These are phyloP conservation scores for Solanum lignicaule DNA, from an alignment of 257 asterid species.

Conservation along the genomic window DNA sequence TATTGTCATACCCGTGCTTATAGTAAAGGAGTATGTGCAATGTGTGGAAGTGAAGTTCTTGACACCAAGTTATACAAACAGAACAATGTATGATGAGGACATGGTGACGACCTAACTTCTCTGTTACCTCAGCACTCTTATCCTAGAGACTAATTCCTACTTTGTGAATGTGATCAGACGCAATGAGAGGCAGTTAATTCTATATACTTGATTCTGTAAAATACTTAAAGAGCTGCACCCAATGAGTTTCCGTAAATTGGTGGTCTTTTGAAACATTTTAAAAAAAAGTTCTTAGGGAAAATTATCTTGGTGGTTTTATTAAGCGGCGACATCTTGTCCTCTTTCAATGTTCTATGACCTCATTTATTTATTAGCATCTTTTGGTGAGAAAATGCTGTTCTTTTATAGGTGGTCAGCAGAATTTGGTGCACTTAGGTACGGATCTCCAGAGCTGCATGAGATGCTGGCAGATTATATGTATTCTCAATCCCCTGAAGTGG, in stretches of 20 bases:
- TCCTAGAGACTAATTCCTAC: neutral
- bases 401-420: constrained; percentile 82
- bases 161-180: neutral
- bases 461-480: constrained; percentile 87
- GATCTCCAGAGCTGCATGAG: constrained; percentile 90
- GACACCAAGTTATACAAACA: constrained; percentile 90
- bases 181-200: neutral
- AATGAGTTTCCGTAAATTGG: neutral
- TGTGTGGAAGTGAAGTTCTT: constrained; percentile 95
- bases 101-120: neutral
- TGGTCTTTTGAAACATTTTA: neutral
- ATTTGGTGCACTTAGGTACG: constrained; percentile 60
- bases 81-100: constrained; percentile 57
- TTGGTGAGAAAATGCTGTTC: neutral
- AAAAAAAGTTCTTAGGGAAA: neutral
- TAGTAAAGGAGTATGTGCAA: constrained; percentile 75
- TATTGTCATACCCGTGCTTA: constrained; percentile 29
- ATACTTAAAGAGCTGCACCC: neutral
- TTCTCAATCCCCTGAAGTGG: constrained; percentile 92
- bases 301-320: neutral
- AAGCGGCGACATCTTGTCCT: neutral
- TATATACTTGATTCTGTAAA: neutral
- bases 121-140: neutral
- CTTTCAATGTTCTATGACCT: neutral
- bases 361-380: neutral